phyloP scores from a whole-genome alignment of 1,284 basidiomycete genomes.

The Cryptococcus deneoformans region DNA sequence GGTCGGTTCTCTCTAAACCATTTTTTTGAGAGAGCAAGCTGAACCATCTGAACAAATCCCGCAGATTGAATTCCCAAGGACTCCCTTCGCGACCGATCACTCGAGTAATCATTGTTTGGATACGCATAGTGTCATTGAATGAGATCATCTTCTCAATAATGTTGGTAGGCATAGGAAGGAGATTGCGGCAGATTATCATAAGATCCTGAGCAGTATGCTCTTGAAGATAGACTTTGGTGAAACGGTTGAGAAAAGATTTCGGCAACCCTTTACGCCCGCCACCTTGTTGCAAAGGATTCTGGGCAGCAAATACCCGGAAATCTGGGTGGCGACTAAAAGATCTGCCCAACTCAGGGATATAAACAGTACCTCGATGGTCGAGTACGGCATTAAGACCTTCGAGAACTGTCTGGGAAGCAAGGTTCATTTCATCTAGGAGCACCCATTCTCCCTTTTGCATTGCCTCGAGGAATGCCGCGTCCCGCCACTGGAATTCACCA shows the following conservation, averaged over 20 bases:
- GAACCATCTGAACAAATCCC: slow-evolving; percentile 90
- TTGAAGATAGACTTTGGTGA: slow-evolving; percentile 94
- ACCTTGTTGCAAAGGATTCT: slow-evolving; percentile 95
- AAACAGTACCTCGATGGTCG: slow-evolving; percentile 94
- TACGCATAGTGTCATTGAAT: slow-evolving; percentile 74
- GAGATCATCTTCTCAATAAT: slow-evolving; percentile 73
- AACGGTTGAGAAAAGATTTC: slow-evolving; percentile 96
- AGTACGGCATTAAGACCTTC: slow-evolving; percentile 97
- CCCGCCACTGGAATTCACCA: slow-evolving; percentile 96
- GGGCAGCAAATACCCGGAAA: slow-evolving; percentile 97
- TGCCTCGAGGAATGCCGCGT: slow-evolving; percentile 92
- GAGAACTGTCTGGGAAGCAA: slow-evolving; percentile 92
- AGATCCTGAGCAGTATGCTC: slow-evolving; percentile 80
- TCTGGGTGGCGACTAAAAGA: slow-evolving; percentile 83
- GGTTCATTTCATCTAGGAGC: slow-evolving; percentile 97
- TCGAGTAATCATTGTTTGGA: slow-evolving; percentile 65
- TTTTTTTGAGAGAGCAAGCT: slow-evolving; percentile 50
- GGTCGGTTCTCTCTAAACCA: slow-evolving; percentile 59
- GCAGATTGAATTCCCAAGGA: slow-evolving; percentile 99
- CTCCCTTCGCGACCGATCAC: slow-evolving; percentile 77
- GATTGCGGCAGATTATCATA: slow-evolving; percentile 69
- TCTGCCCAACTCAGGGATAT: slow-evolving; percentile 90
- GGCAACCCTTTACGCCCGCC: slow-evolving; percentile 97
- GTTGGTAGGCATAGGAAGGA: slow-evolving; percentile 65
- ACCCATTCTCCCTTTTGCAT: slow-evolving; percentile 96